Base-by-base conservation (phyloP, 345 rosid genomes). In the Murraya paniculata region DNA sequence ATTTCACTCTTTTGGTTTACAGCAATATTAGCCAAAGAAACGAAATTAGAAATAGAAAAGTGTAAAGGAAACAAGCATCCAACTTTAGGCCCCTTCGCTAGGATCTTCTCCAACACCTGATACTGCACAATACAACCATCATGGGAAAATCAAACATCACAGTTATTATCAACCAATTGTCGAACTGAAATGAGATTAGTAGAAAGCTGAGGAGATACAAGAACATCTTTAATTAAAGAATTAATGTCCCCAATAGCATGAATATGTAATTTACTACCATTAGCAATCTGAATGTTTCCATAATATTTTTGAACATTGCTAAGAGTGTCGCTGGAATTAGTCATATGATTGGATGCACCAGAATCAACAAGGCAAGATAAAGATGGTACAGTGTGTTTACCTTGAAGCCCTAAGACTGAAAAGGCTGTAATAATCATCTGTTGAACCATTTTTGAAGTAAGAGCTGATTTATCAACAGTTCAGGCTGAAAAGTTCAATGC, bases 151-250 rank as follows among this genome's bases (percentile, higher is more conserved):
- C 5, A 0, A 18, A 71, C 80, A 41, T 41, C 9, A 61, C 27
- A 78, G 18, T 78, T 59, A 41, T 71, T 71, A 33, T 78, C 74
- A 57, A 77, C 67, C 65, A 77, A 35, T 67, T 77, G 24, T 2
- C 74, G 45, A 24, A 68, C 2, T 16, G 28, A 78, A 22, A 60
- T 39, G 3, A 78, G 48, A 48, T 24, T 62, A 9, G 7, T 62
- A n/a, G 38, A 60, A 2, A 61, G 31, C 1, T 16, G 1, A 25
- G 11, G 71, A 67, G 78, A 65, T 4, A 60, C 14, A 59, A 22
- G 61, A 60, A 60, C 22, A 77, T 31, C 2, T 0, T 0, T 39
- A 0, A 75, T 9, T 28, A 2, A 5, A 5, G 50, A 21, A 33
- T 9, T 6, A 16, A 35, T 0, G 65, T 62, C 62, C 3, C 66